A percentile compares a stretch with the other conserved stretches of the same genome.
These are phyloP conservation scores for Gamsiella multidivaricata DNA, from an alignment of 192 early-diverging fungal species.

Conservation along the genomic window DNA sequence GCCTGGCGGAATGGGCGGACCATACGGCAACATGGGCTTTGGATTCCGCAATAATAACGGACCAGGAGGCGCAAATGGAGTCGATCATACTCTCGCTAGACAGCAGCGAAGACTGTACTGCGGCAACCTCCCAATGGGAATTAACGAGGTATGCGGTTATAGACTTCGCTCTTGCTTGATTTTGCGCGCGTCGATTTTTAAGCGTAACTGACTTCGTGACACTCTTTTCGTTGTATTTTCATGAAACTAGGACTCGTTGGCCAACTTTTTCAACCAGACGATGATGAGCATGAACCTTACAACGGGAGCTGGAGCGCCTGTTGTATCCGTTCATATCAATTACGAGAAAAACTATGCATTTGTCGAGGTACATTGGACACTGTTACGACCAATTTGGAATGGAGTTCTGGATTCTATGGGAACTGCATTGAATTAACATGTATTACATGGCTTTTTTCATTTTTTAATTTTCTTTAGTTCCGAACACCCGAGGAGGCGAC, in stretches of 20 bases:
- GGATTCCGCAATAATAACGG: constrained; percentile 56
- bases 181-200: background rate
- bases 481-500: constrained; percentile 89
- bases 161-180: background rate
- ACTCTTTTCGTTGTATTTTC: background rate
- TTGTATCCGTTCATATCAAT: constrained; percentile 88
- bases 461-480: constrained; percentile 67
- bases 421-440: background rate
- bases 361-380: constrained; percentile 95
- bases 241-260: constrained; percentile 65
- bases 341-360: constrained; percentile 97
- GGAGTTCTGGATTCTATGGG: background rate
- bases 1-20: constrained; percentile 55
- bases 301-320: constrained; percentile 74
- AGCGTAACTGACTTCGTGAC: background rate
- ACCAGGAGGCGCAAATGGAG: constrained; percentile 60
- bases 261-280: constrained; percentile 88
- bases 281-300: constrained; percentile 84
- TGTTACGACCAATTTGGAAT: background rate
- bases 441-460: background rate
- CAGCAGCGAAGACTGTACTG: constrained; percentile 92
- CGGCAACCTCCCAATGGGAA: constrained; percentile 86
- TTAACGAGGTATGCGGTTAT: constrained; percentile 82
- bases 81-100: constrained; percentile 67
- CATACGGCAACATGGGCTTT: constrained; percentile 46